Evolutionary conservation across 73 alveolate genomes (phyloP), one percentile per base, ranked within the genome.

Genomic region (Tetrahymena borealis): DNA sequence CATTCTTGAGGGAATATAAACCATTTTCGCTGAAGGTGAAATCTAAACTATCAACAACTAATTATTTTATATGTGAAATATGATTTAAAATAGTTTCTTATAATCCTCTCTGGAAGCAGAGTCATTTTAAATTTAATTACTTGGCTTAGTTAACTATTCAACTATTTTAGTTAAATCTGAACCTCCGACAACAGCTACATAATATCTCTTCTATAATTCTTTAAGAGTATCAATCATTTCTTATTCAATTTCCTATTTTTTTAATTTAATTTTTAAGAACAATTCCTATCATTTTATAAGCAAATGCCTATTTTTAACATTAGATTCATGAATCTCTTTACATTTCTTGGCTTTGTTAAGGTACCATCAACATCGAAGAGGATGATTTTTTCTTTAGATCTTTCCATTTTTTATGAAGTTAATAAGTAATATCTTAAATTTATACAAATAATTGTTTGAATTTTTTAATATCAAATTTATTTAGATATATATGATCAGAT

Each of bases 311-410:
- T n/a, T n/a, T n/a, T n/a, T n/a, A n/a, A n/a, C n/a, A n/a, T n/a
- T n/a, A n/a, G 3, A 13, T 6, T 13, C 28, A 43, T 43, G 79
- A 4, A 13, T 9, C 9, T 40, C 12, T 15, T n/a, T 60, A 33
- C 94, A 79, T 93, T 94, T 78, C 99, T 94, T 0, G 99, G 94
- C 32, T 96, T 97, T 9, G 99, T 98, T 33, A 98, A 95, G 38
- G 99, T 98, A 90, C 99, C 99, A 96, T 98, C 99, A 32, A 98
- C 97, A 90, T 98, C 99, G 91, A 98, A 98, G 43, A 98, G 96
- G 28, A 96, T 94, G 79, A 96, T 97, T 90, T 94, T 60, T 5
- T 60, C 85, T n/a, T 60, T 60, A 0, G 85, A 18, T 60, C 85
- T 60, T 60, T 60, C 85, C 85, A 60, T 60, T 60, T 60, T 60